Base-by-base conservation (phyloP, 1,139 yeast genomes). In the Debaryomyces udenii region DNA sequence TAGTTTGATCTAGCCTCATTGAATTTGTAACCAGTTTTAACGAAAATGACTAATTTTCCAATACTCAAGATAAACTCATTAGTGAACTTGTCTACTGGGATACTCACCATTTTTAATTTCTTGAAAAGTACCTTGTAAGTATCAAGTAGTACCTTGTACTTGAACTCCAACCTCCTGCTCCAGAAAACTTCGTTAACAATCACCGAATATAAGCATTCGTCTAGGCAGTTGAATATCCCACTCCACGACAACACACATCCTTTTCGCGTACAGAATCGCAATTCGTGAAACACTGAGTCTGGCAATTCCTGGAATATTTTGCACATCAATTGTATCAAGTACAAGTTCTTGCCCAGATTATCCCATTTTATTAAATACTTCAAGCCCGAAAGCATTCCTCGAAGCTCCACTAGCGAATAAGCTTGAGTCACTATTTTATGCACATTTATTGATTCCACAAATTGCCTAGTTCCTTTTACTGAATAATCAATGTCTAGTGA, bases 271-370 rank as follows among this genome's bases (percentile, higher is more conserved):
- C 37, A 26, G n/a, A 26, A 26, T 14, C 22, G 16, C 22, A 34
- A n/a, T 16, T 16, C 29, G 16, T 15, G 23, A 4, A 26, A 26
- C 4, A 34, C 3, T n/a, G 30, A 15, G 4, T 17, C 30, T 3
- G 42, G 40, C 1, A 23, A 3, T 6, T 27, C 15, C 13, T 22
- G 27, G 16, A 40, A 18, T 7, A 36, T 22, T 11, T n/a, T 27
- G 26, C 27, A 22, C 17, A 42, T 31, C 35, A 39, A 15, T 20
- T 28, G 37, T 17, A 37, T 36, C 22, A 44, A 35, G 15, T 28
- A 33, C 20, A 42, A 31, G 30, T 42, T 35, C 27, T 38, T 42
- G 6, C 13, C 11, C 44, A 40, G 46, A 34, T 35, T 35, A n/a
- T 39, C 36, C 39, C 38, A 35, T 14, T 29, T 35, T n/a, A 44